These are phyloP conservation scores for Astrocystis sublimbata DNA, from an alignment of 495 filamentous ascomycete species.

Conservation along the genomic window DNA sequence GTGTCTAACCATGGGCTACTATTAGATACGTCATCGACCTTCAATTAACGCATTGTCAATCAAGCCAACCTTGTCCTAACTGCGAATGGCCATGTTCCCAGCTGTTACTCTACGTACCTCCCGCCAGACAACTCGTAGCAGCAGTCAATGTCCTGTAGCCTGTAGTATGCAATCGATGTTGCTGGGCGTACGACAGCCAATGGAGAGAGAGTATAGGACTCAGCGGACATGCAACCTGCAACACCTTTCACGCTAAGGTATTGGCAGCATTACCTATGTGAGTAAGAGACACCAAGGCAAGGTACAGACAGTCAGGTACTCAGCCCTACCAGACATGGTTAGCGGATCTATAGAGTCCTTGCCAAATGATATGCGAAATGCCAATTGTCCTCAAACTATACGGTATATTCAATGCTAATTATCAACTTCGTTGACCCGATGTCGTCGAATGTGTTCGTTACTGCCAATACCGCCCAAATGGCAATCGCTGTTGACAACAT, in stretches of 20 bases:
- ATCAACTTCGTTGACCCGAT: too few relatives aligned
- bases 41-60: too few relatives aligned
- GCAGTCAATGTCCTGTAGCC: too few relatives aligned
- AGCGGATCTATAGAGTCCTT: background rate
- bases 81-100: too few relatives aligned
- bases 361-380: background rate
- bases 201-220: constrained; percentile 28
- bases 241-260: too few relatives aligned
- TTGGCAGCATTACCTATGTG: background rate
- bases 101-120: too few relatives aligned
- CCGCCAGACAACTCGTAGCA: too few relatives aligned
- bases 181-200: constrained; percentile 32
- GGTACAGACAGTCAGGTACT: background rate
- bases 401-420: too few relatives aligned
- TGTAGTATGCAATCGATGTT: too few relatives aligned
- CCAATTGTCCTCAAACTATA: background rate
- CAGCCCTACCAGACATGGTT: constrained; percentile 15
- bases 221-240: constrained; percentile 4
- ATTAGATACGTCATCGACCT: too few relatives aligned
- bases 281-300: background rate
- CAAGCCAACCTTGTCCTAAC: too few relatives aligned
- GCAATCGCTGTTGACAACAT: background rate
- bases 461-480: background rate
- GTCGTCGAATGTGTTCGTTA: background rate
- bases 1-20: too few relatives aligned